Conservation (phyloP, 2,329 filamentous ascomycete species). For the Nectriaceae sp. region DNA sequence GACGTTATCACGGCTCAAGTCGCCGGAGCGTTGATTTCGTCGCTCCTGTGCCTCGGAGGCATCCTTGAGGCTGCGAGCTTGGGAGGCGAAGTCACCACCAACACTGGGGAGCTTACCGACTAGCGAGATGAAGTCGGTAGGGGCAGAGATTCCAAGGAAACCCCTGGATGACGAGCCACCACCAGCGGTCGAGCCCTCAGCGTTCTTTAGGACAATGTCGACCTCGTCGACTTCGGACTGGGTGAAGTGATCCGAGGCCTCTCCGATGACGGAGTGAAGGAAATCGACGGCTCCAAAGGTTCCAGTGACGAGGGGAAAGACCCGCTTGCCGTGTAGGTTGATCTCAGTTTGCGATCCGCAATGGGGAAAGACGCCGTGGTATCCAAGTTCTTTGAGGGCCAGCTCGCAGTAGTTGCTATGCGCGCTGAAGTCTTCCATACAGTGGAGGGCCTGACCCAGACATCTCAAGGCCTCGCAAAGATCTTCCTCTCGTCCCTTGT, state of each 20-base stretch:
- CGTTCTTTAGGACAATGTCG: constrained; percentile 71
- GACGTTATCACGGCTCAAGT: constrained; percentile 45
- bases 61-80: constrained; percentile 65
- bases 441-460: constrained; percentile 75
- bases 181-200: constrained; percentile 51
- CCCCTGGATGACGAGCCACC: constrained; percentile 42
- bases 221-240: constrained; percentile 84
- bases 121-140: constrained; percentile 67
- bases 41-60: constrained; percentile 65
- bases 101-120: constrained; percentile 74
- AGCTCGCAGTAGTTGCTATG: constrained; percentile 86
- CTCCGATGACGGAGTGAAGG: constrained; percentile 74
- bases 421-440: constrained; percentile 76
- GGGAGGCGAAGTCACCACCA: constrained; percentile 64
- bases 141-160: constrained; percentile 39
- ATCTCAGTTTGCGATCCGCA: constrained; percentile 69
- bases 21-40: constrained; percentile 46
- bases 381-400: constrained; percentile 73
- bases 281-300: constrained; percentile 82
- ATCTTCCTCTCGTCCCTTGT: constrained; percentile 69
- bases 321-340: constrained; percentile 60
- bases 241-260: constrained; percentile 81
- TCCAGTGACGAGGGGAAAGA: constrained; percentile 74
- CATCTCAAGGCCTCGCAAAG: constrained; percentile 79
- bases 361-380: constrained; percentile 79